Conservation (phyloP, 805 yeast genomes). For the Ogataea paradorogensis region DNA sequence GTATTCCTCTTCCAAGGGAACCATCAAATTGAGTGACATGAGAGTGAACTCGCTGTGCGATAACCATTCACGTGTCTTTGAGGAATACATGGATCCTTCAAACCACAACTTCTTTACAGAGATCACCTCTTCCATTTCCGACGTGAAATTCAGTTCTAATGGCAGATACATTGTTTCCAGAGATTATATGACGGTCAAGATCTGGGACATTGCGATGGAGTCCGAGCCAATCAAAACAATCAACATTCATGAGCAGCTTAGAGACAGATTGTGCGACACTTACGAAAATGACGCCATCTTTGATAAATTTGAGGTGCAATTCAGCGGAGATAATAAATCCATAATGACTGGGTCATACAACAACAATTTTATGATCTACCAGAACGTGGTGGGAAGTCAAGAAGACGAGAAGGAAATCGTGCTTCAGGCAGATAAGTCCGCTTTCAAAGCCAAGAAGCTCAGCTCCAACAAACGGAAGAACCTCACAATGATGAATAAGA, state of each 20-base stretch:
- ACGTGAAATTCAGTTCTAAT: conserved; percentile 85
- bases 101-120: conserved; percentile 96
- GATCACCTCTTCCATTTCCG: conserved; percentile 90
- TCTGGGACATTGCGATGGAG: conserved; percentile 99
- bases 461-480: conserved; percentile 40
- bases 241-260: conserved; percentile 90
- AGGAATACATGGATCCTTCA: conserved; percentile 89
- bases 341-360: conserved; percentile 97
- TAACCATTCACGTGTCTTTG: conserved; percentile 79
- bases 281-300: conserved; percentile 98
- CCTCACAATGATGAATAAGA: conserved; percentile 50
- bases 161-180: conserved; percentile 96
- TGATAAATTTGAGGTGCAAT: conserved; percentile 96
- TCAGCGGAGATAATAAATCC: conserved; percentile 87
- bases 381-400: conserved; percentile 55
- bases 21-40: conserved; percentile 95
- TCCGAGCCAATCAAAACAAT: conserved; percentile 91
- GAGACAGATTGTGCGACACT: conserved; percentile 92
- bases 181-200: conserved; percentile 95
- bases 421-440: conserved; percentile 96
- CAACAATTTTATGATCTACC: conserved; percentile 95
- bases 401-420: conserved; percentile 59
- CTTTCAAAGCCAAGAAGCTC: conserved; percentile 78
- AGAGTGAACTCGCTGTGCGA: conserved; percentile 93
- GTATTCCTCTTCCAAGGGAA: conserved; percentile 94